phyloP scores from a whole-genome alignment of 31 red algal species.

The Endocladia muricata region DNA sequence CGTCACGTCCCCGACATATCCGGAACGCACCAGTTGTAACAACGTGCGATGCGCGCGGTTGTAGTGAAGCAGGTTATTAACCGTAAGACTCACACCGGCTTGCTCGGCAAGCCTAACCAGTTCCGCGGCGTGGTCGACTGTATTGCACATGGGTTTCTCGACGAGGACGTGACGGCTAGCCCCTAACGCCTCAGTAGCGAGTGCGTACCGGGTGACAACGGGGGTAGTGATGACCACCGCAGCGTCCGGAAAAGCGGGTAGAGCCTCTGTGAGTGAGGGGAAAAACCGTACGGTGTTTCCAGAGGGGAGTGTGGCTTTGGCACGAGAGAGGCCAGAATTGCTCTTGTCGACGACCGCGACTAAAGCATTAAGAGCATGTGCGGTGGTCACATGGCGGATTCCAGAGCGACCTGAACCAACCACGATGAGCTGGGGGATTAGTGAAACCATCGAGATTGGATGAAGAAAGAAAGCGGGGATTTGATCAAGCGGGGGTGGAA shows the following conservation, averaged over 20 bases:
- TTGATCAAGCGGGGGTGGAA: no score
- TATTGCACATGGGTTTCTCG: constrained; percentile 75
- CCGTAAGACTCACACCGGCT: constrained; percentile 38
- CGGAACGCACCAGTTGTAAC: constrained; percentile 26
- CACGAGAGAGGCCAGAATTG: not conserved
- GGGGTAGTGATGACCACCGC: constrained; percentile 68
- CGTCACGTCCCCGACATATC: constrained; percentile 47
- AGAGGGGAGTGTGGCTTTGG: not conserved
- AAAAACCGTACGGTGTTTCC: not conserved
- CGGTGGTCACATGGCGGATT: constrained; percentile 12
- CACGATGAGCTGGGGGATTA: constrained; percentile 41
- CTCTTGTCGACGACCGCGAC: constrained; percentile 53
- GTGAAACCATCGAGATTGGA: no score
- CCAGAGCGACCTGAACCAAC: constrained; percentile 69
- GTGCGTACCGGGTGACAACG: constrained; percentile 32
- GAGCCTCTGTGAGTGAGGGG: not conserved
- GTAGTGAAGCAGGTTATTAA: constrained; percentile 71
- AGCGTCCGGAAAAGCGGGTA: constrained; percentile 9
- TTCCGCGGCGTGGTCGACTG: constrained; percentile 25
- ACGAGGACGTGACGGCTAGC: constrained; percentile 44
- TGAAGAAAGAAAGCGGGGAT: no score
- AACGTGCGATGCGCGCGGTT: constrained; percentile 13
- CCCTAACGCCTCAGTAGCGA: constrained; percentile 36
- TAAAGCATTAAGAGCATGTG: constrained; percentile 3
- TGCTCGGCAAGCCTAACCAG: constrained; percentile 14